phyloP scores from a whole-genome alignment of 2,329 filamentous ascomycete genomes.

The Xylaria sp. region DNA sequence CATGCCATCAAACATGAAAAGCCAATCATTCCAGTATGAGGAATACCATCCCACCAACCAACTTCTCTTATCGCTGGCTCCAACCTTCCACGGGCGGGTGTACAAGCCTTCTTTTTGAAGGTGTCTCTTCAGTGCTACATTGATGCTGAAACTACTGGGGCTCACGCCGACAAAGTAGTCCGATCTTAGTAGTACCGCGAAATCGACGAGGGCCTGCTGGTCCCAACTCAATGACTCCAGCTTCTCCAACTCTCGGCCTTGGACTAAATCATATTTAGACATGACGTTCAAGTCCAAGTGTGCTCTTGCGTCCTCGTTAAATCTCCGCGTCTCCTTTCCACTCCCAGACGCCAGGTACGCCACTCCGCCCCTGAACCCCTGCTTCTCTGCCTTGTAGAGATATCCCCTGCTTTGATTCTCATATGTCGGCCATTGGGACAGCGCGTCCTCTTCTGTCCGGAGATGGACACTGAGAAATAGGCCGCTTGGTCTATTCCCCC shows the following conservation, averaged over 20 bases:
- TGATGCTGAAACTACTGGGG: constrained; percentile 61
- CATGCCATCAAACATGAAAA: constrained; percentile 60
- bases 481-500: constrained; percentile 7
- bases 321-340: constrained; percentile 53
- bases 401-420: constrained; percentile 55
- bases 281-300: constrained; percentile 48
- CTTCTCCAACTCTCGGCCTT: constrained; percentile 44
- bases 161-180: constrained; percentile 58
- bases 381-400: constrained; percentile 49
- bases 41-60: constrained; percentile 57
- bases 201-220: constrained; percentile 58
- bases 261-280: constrained; percentile 54
- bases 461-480: constrained; percentile 57
- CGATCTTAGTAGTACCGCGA: constrained; percentile 52
- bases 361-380: constrained; percentile 48
- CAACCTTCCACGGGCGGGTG: constrained; percentile 56
- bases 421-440: constrained; percentile 57
- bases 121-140: constrained; percentile 58
- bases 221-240: constrained; percentile 55
- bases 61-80: constrained; percentile 54
- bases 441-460: constrained; percentile 58
- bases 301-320: constrained; percentile 48
- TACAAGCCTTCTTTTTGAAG: constrained; percentile 53
- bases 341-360: constrained; percentile 60
- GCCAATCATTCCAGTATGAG: constrained; percentile 60